These are phyloP conservation scores for Raddia distichophylla DNA, from an alignment of 176 grass and related monocot species.

Conservation along the genomic window DNA sequence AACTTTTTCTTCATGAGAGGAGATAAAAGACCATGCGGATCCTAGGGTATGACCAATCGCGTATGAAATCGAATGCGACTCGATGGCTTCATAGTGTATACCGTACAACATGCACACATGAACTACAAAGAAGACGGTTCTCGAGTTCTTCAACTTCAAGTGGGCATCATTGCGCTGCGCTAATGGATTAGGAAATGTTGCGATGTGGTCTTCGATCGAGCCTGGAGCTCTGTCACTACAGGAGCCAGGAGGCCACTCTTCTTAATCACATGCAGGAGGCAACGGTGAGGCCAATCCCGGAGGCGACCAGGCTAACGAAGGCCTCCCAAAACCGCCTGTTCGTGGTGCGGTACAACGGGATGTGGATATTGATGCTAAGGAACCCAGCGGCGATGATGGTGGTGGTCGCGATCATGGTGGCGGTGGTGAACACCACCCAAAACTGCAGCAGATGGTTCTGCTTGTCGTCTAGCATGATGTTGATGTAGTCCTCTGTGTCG, in stretches of 20 bases:
- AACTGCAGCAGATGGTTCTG: conserved; percentile 79
- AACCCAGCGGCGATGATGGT: not conserved
- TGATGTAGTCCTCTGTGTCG: conserved; percentile 77
- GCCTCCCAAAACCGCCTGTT: not conserved
- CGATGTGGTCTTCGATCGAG: too few relatives aligned
- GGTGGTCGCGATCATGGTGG: conserved; percentile 40
- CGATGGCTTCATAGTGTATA: too few relatives aligned
- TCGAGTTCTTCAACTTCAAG: too few relatives aligned
- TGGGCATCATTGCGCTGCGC: too few relatives aligned
- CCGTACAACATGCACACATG: too few relatives aligned
- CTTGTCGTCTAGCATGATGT: conserved; percentile 82
- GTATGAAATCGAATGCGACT: too few relatives aligned
- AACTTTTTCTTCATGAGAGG: too few relatives aligned
- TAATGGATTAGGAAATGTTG: too few relatives aligned
- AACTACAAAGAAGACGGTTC: too few relatives aligned
- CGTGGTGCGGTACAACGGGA: conserved; percentile 40
- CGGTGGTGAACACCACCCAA: conserved; percentile 65
- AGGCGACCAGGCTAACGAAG: conserved; percentile 3
- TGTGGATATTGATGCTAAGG: conserved; percentile 57
- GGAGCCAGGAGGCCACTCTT: conserved; percentile 52
- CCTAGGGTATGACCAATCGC: too few relatives aligned
- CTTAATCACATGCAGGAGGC: conserved; percentile 25
- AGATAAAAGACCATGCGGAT: too few relatives aligned
- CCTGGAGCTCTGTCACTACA: conserved; percentile 26
- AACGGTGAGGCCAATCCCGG: not conserved